Evolutionary conservation across 208 protist genomes (phyloP).

Genomic region (Spongospora subterranea): DNA sequence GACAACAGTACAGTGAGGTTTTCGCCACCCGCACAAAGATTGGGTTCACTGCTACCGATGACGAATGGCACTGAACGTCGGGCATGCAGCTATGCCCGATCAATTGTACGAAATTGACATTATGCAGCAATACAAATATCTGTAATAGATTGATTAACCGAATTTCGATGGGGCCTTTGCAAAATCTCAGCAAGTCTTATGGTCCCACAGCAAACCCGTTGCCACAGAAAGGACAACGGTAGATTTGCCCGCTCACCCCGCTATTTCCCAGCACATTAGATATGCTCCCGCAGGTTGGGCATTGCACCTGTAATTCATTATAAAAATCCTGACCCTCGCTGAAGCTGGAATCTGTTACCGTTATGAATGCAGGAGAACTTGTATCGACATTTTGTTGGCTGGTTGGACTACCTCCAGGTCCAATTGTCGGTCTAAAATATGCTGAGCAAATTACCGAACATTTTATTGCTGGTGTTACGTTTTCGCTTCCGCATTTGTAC

Average conservation of each 20-base stretch:
- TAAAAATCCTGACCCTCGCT: no score
- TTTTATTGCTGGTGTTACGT: neutral
- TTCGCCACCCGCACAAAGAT: slow-evolving; percentile 8
- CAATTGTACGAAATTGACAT: no score
- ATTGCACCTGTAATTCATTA: neutral
- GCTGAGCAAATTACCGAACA: neutral
- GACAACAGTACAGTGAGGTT: slow-evolving; percentile 27
- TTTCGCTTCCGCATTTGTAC: neutral
- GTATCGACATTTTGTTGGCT: neutral
- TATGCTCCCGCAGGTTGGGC: neutral
- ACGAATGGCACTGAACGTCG: no score
- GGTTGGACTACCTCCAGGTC: neutral
- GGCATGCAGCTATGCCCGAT: no score
- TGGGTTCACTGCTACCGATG: no score
- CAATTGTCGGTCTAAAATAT: neutral
- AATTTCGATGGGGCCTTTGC: neutral
- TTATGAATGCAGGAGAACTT: neutral
- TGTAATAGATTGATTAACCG: neutral
- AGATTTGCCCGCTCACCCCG: slow-evolving; percentile 9
- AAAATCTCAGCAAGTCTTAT: neutral
- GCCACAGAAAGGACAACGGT: slow-evolving; percentile 36
- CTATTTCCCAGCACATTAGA: neutral
- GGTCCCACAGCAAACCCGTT: neutral
- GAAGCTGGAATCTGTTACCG: no score
- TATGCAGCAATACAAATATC: no score